Base-by-base conservation (phyloP, 2,329 filamentous ascomycete species). In the Arthrobotrys sinensis region DNA sequence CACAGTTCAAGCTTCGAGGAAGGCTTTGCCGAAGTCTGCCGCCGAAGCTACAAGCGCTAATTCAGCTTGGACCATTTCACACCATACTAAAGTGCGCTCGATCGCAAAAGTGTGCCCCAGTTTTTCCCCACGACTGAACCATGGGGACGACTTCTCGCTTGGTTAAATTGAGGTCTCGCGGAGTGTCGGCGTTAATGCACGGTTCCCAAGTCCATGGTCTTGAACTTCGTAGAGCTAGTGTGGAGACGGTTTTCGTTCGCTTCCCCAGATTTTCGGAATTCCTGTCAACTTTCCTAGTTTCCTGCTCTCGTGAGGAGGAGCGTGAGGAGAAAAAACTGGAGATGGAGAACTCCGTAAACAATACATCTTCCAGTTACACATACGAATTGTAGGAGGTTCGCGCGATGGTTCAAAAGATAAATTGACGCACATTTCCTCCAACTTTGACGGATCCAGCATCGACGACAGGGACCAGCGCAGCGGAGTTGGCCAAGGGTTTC, bases 121-220 rank as follows among this genome's bases (percentile, higher is more conserved):
- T 36, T 46, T 75, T 75, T 12, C 69, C 63, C 62, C 50, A 45
- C 50, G 24, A 7, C 48, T 55, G 65, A 48, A 48, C 34, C n/a
- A 60, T 55, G 43, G 53, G 53, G 69, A 21, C 28, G 12, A 16
- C 34, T 57, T 66, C 60, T 50, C 38, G 43, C 60, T 36, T 57
- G 48, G 40, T 38, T 64, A 65, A 65, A 73, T 32, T 52, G 36
- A n/a, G 38, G 8, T 11, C 0, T 76, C 64, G 71, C 71, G 71
- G 71, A 76, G 38, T 76, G 46, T 76, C 71, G 71, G 45, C 36
- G 28, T 73, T 76, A 53, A 75, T 65, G 68, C 68, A 72, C 19
- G 48, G 32, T 38, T 72, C 57, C 67, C 68, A 60, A 53, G 11
- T 19, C 68, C 46, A 34, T 57, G 68, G 68, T 60, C 28, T 40